Evolutionary conservation across 2,329 filamentous ascomycete genomes (phyloP).

Genomic region (Triangularia verruculosa): DNA sequence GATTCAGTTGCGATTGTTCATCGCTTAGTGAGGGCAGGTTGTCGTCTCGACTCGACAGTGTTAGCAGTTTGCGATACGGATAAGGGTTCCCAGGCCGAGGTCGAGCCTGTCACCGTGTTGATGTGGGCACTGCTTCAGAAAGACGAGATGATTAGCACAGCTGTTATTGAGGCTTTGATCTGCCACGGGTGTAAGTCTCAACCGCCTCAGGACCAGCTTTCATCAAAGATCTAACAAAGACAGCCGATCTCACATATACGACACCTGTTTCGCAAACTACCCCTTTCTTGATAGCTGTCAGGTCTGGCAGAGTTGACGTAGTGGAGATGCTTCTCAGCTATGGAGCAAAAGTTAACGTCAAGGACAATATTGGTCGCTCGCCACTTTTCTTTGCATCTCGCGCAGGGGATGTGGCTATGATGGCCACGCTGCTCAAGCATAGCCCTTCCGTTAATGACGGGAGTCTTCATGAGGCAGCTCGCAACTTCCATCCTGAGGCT

Average conservation of each 20-base stretch:
- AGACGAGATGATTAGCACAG: conserved; percentile 15
- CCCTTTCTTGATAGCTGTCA: conserved; percentile 27
- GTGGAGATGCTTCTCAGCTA: conserved; percentile 25
- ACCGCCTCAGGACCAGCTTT: neutral
- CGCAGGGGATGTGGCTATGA: conserved; percentile 27
- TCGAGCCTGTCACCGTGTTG: conserved; percentile 24
- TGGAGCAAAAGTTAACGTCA: conserved; percentile 25
- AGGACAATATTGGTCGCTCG: conserved; percentile 27
- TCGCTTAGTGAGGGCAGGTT: conserved; percentile 21
- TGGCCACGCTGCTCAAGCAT: conserved; percentile 28
- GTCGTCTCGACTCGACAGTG: conserved; percentile 23
- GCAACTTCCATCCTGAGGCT: conserved; percentile 29
- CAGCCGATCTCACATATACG: conserved; percentile 26
- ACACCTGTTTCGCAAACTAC: conserved; percentile 26
- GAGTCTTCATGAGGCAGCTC: conserved; percentile 34
- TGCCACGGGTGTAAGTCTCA: conserved; percentile 24
- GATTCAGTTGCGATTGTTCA: conserved; percentile 23
- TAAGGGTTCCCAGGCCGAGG: conserved; percentile 14
- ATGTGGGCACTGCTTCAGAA: conserved; percentile 28
- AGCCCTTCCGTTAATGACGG: conserved; percentile 31
- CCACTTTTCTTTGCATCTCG: conserved; percentile 32
- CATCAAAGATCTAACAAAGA: conserved; percentile 4
- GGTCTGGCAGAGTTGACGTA: conserved; percentile 21
- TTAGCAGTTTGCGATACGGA: conserved; percentile 10
- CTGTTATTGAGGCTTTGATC: conserved; percentile 22